These are phyloP conservation scores for Phycomyces nitens DNA, from an alignment of 192 early-diverging fungal species.

Conservation along the genomic window DNA sequence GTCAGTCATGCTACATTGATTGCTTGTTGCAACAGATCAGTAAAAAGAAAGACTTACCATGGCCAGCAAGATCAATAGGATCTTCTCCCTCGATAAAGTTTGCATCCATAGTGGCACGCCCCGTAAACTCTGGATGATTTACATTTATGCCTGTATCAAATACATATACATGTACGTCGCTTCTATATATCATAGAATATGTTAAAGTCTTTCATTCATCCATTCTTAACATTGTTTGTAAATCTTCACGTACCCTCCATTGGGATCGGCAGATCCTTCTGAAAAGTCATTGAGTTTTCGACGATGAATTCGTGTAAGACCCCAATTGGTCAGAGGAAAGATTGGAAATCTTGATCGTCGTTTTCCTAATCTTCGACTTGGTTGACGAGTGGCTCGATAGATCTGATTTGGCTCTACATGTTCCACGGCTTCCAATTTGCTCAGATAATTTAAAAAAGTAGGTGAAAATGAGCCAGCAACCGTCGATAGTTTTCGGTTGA, in stretches of 20 bases:
- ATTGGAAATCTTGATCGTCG: too few species aligned
- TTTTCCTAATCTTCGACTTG: not conserved
- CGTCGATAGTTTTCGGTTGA: constrained; percentile 7
- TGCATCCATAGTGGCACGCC: constrained; percentile 39
- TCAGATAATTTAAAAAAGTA: constrained; percentile 19
- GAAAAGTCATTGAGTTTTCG: constrained; percentile 38
- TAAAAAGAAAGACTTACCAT: constrained; percentile 30
- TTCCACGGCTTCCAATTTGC: constrained; percentile 12
- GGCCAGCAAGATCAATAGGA: constrained; percentile 38
- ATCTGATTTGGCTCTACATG: constrained; percentile 29
- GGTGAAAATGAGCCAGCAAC: constrained; percentile 19
- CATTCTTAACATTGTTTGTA: not conserved
- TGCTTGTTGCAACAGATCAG: too few species aligned
- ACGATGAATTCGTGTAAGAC: constrained; percentile 41
- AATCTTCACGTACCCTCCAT: constrained; percentile 34
- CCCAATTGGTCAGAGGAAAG: constrained; percentile 38
- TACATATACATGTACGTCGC: constrained; percentile 59
- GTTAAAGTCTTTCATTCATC: not conserved
- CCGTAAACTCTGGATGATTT: constrained; percentile 46
- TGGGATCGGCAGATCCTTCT: constrained; percentile 41
- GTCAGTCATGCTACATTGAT: too few species aligned
- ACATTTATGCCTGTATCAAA: constrained; percentile 59
- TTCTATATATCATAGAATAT: not conserved
- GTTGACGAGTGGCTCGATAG: constrained; percentile 11
- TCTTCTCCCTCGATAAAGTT: constrained; percentile 38